Evolutionary conservation across 139 green algal genomes (phyloP).

Genomic region (Trebouxia sp.): DNA sequence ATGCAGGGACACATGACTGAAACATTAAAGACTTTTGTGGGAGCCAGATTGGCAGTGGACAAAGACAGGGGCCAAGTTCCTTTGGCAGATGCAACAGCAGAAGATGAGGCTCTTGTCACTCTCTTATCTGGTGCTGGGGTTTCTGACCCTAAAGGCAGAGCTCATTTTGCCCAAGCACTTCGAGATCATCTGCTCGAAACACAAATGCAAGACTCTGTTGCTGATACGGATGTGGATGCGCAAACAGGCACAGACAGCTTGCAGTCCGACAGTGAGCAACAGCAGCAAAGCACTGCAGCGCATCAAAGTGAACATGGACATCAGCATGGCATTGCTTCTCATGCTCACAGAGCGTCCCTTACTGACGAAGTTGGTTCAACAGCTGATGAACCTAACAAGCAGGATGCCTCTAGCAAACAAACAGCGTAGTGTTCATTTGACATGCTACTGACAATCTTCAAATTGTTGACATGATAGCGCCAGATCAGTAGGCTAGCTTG

Average conservation of each 20-base stretch:
- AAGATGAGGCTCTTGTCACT: conserved; percentile 23
- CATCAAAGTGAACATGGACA: not conserved
- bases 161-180: conserved; percentile 7
- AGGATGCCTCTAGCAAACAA: not conserved
- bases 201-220: not conserved
- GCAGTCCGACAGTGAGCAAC: not conserved
- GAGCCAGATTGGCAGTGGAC: conserved; percentile 5
- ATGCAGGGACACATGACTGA: conserved; percentile 22
- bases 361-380: not conserved
- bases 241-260: not conserved
- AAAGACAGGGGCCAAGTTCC: not conserved
- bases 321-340: conserved; percentile 1
- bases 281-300: not conserved
- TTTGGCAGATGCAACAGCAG: not conserved
- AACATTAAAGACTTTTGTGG: conserved; percentile 4
- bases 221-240: not conserved
- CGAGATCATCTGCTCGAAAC: not conserved
- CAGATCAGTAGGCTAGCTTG: too few species aligned
- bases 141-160: conserved; percentile 8
- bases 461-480: not conserved
- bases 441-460: not conserved
- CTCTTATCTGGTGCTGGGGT: not conserved
- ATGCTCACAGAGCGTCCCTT: conserved; percentile 1
- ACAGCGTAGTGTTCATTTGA: not conserved
- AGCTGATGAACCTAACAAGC: not conserved